phyloP scores from a whole-genome alignment of 179 eudicot genomes.

The Gypsophila paniculata region DNA sequence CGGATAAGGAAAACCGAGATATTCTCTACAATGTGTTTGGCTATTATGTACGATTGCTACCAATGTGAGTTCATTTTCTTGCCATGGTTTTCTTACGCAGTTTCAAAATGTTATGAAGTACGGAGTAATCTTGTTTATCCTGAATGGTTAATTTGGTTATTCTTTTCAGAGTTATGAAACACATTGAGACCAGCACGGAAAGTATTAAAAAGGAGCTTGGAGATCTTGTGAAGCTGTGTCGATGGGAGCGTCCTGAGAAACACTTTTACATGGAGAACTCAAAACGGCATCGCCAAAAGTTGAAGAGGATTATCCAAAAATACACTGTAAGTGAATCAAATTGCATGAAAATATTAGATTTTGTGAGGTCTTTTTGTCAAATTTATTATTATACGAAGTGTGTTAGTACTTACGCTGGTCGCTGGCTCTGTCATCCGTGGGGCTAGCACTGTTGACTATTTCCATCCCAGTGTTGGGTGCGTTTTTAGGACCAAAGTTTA shows the following conservation, averaged over 20 bases:
- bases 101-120: not conserved
- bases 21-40: slow-evolving; percentile 78
- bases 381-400: not conserved
- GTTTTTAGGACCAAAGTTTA: not conserved
- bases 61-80: slow-evolving; percentile 49
- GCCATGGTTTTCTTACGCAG: not conserved
- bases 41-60: slow-evolving; percentile 78
- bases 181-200: slow-evolving; percentile 50
- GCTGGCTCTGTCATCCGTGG: too few relatives aligned
- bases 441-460: too few relatives aligned
- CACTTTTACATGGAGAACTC: slow-evolving; percentile 56
- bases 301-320: slow-evolving; percentile 65
- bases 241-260: slow-evolving; percentile 64
- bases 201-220: slow-evolving; percentile 56
- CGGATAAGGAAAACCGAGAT: slow-evolving; percentile 55
- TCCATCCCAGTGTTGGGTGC: not conserved
- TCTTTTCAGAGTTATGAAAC: slow-evolving; percentile 51
- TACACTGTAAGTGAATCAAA: slow-evolving; percentile 62
- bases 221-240: slow-evolving; percentile 57
- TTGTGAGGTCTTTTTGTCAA: not conserved
- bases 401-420: too few relatives aligned
- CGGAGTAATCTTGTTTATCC: not conserved
- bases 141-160: not conserved
- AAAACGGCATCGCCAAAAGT: slow-evolving; percentile 63
- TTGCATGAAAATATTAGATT: not conserved